A percentile compares a stretch with the other conserved stretches of the same genome.
Evolutionary conservation across 2,329 filamentous ascomycete genomes (phyloP).

Genomic region (Dothidotthia symphoricarpi): DNA sequence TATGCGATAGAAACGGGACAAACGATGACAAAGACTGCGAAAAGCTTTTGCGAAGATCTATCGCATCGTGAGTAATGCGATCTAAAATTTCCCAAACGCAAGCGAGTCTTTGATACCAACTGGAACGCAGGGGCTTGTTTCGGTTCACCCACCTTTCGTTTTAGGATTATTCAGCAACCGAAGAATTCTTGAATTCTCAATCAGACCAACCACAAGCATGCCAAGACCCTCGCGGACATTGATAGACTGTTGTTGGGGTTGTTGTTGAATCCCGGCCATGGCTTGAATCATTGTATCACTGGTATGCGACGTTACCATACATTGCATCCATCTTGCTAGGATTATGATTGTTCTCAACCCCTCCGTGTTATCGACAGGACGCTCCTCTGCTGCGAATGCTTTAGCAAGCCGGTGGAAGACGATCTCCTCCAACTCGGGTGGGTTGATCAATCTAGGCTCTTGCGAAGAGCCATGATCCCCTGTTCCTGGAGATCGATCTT

Average conservation of each 20-base stretch:
- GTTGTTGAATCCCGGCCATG: slow-evolving; percentile 45
- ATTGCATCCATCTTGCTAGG: slow-evolving; percentile 41
- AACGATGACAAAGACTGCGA: slow-evolving; percentile 34
- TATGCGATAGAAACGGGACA: slow-evolving; percentile 53
- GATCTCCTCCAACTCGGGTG: slow-evolving; percentile 40
- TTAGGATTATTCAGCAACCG: slow-evolving; percentile 53
- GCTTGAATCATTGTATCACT: slow-evolving; percentile 43
- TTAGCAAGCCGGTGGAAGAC: slow-evolving; percentile 40
- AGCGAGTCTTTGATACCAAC: slow-evolving; percentile 1
- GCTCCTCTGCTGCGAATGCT: slow-evolving; percentile 34
- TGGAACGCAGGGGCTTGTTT: no score
- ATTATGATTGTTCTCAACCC: slow-evolving; percentile 31
- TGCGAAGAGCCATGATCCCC: slow-evolving; percentile 19
- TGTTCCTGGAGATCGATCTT: slow-evolving; percentile 31
- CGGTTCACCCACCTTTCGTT: slow-evolving; percentile 52
- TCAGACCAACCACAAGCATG: slow-evolving; percentile 60
- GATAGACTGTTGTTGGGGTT: slow-evolving; percentile 57
- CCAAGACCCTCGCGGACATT: slow-evolving; percentile 63
- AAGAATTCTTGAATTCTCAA: slow-evolving; percentile 59
- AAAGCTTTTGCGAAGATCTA: slow-evolving; percentile 36
- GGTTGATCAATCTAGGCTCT: slow-evolving; percentile 31
- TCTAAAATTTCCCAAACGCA: background rate
- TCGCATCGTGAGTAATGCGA: slow-evolving; percentile 3
- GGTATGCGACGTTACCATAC: slow-evolving; percentile 41
- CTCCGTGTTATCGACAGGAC: slow-evolving; percentile 33